Conservation (phyloP, 345 rosid species). For the Laguncularia racemosa region DNA sequence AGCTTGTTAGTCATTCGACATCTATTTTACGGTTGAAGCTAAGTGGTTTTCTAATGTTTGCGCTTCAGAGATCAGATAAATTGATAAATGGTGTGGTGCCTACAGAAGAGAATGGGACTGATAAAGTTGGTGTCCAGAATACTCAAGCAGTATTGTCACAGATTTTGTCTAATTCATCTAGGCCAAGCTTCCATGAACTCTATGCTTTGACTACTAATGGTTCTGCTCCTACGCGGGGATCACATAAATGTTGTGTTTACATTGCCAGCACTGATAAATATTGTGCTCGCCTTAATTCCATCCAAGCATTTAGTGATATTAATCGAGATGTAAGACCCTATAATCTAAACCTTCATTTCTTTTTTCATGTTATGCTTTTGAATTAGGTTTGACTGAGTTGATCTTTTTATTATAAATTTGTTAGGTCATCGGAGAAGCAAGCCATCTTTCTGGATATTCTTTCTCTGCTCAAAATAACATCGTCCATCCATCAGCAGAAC, state of each 20-base stretch:
- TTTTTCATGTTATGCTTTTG: neutral
- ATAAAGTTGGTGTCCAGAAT: slow-evolving; percentile 43
- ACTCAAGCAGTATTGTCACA: slow-evolving; percentile 42
- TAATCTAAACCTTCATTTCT: neutral
- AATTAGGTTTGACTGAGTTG: neutral
- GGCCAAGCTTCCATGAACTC: slow-evolving; percentile 62
- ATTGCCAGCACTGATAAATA: slow-evolving; percentile 69
- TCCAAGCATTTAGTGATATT: slow-evolving; percentile 87
- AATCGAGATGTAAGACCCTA: slow-evolving; percentile 76
- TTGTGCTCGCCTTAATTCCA: slow-evolving; percentile 72
- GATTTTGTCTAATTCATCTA: slow-evolving; percentile 68
- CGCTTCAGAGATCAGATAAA: slow-evolving; percentile 57
- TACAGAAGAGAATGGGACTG: slow-evolving; percentile 71
- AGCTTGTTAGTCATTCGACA: neutral
- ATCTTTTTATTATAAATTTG: slow-evolving; percentile 8
- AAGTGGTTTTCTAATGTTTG: slow-evolving; percentile 11
- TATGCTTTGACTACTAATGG: slow-evolving; percentile 32
- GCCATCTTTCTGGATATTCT: slow-evolving; percentile 72
- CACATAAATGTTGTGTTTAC: slow-evolving; percentile 88
- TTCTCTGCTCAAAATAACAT: slow-evolving; percentile 75
- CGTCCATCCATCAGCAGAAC: slow-evolving; percentile 72
- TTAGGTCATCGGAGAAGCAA: slow-evolving; percentile 85
- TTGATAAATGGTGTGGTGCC: slow-evolving; percentile 30
- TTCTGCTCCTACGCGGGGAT: slow-evolving; percentile 35
- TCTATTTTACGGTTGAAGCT: slow-evolving; percentile 4